Evolutionary conservation across 176 grass and related monocot genomes (phyloP), one percentile per base, ranked within the genome.

Genomic region (Carex kokanica): DNA sequence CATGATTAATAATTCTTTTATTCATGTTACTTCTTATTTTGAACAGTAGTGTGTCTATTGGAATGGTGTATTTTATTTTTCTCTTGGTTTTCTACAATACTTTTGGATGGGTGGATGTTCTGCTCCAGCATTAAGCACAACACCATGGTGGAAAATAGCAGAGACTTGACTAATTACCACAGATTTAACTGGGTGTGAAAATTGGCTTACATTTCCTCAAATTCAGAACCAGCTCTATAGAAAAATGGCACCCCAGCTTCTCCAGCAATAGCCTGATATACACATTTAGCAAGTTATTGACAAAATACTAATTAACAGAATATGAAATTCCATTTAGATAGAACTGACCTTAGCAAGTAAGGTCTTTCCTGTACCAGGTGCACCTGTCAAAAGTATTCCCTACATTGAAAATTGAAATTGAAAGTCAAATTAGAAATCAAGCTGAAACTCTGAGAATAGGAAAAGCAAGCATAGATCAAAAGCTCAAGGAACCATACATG

Each of bases 231-330:
- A 86, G 97, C 97, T 86, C 91, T 88, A 55, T 99, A 99, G 91
- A 99, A 99, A 86, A 99, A 99, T 55, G 97, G 97, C 61, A 99
- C 97, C 23, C 88, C 97, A 73, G 97, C 93, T 93, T 99, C 97
- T 86, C 97, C 97, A 88, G 93, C 97, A 84, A 99, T 96, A 84
- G 97, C 97, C 97, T 99, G 78, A 83, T 81, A 65, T 73, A 60
- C 85, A 92, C 32, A 43, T 0, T 40, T 74, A 47, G 14, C 40
- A 64, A 67, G 12, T 18, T 1, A 64, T 70, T 80, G 36, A 78
- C n/a, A 56, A 79, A 73, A 82, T 78, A 52, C 6, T 55, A 23
- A 55, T 66, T 60, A 70, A 43, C 17, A 49, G 41, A 82, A 85
- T 14, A n/a, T 83, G 15, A 29, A 36, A 54, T 51, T 77, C 45